Conservation (phyloP, 2,329 filamentous ascomycete species). For the Alternaria arborescens region DNA sequence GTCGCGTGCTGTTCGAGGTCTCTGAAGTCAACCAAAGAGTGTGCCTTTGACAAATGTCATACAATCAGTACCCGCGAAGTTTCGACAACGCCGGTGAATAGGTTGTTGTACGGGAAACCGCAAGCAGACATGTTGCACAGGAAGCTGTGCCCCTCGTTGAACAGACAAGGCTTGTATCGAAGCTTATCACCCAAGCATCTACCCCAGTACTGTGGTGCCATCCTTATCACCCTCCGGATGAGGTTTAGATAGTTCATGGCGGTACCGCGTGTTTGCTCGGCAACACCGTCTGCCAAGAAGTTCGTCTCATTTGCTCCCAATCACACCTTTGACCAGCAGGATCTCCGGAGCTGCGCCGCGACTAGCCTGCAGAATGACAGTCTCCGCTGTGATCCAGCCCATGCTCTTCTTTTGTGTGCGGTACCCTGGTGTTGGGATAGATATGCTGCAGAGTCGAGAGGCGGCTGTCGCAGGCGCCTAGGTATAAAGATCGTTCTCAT, state of each 20-base stretch:
- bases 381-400: constrained; percentile 21
- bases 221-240: constrained; percentile 35
- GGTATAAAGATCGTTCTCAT: constrained; percentile 41
- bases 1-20: constrained; percentile 13
- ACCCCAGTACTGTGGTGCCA: constrained; percentile 21
- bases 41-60: constrained; percentile 4
- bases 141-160: constrained; percentile 28
- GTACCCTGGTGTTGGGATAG: background rate
- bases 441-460: constrained; percentile 21
- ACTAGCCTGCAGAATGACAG: constrained; percentile 21
- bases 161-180: constrained; percentile 24
- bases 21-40: background rate
- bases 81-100: background rate
- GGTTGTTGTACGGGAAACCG: background rate
- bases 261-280: constrained; percentile 25
- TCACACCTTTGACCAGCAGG: constrained; percentile 31
- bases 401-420: constrained; percentile 2
- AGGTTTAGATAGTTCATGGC: constrained; percentile 27
- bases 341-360: constrained; percentile 23
- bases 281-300: constrained; percentile 22
- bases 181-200: constrained; percentile 16
- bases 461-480: constrained; percentile 18
- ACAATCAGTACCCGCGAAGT: background rate
- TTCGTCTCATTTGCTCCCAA: constrained; percentile 24
- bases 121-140: constrained; percentile 1